Evolutionary conservation across 441 rosid species (phyloP), one percentile per base, ranked within the genome.

Genomic region (Eruca vesicaria): DNA sequence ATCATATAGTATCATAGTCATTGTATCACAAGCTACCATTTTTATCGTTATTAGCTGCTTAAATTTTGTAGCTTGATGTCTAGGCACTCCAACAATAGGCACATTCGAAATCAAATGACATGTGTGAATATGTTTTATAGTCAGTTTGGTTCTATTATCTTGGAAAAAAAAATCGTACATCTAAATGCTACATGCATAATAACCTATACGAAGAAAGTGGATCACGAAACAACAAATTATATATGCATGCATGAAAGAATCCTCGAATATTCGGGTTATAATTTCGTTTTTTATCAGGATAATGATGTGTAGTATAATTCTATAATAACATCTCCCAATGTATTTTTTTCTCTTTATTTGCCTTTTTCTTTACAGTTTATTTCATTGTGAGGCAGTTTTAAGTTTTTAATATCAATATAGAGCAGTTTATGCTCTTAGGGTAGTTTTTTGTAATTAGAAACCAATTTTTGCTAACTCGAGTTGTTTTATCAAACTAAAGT

Each of bases 281-380:
- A 1, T 52, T 50, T 66, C 26, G 64, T 64, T 33, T 62, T 57
- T 58, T 57, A 71, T 77, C 57, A 58, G 10, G 61, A 31, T 38
- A 15, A 56, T 69, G 62, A 36, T 60, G 11, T 60, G 68, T 15
- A 62, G 29, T 58, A 12, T 21, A 48, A 43, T 50, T 19, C 16
- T 32, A 15, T 43, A 78, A 15, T 43, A 78, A 62, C 70, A 67
- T 43, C 62, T 78, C 63, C 19, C 74, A 31, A 55, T 62, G 81
- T 62, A 16, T 26, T 71, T 63, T 65, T 36, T 36, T 10, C 52
- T 56, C 76, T 26, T 72, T 72, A 36, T 55, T 53, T 14, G 14
- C 38, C 23, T 62, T 71, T 69, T 41, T 12, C 65, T 69, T 59
- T n/a, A n/a, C n/a, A n/a, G n/a, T n/a, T n/a, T n/a, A n/a, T n/a